These are phyloP conservation scores for Cylindrotheca fusiformis DNA, from an alignment of 108 stramenopile genomes.

Conservation along the genomic window DNA sequence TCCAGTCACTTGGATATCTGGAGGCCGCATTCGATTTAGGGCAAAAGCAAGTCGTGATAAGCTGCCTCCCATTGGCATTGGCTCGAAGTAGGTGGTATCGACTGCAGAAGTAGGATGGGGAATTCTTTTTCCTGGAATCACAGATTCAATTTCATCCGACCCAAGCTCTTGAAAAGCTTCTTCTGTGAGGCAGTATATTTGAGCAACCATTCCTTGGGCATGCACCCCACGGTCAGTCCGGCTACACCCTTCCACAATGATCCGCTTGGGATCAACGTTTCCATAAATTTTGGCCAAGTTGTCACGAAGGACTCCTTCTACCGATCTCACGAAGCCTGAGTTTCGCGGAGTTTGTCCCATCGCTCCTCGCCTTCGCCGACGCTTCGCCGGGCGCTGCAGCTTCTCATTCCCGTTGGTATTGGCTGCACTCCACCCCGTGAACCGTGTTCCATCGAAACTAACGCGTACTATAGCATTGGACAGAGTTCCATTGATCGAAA, in stretches of 20 bases:
- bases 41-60: conserved; percentile 55
- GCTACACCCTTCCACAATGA: conserved; percentile 76
- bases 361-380: background rate
- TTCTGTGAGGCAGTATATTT: conserved; percentile 57
- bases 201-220: conserved; percentile 62
- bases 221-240: conserved; percentile 86
- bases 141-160: background rate
- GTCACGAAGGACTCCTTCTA: conserved; percentile 29
- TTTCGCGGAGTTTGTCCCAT: background rate
- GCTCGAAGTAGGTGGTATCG: conserved; percentile 56
- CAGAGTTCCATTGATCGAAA: too few relatives aligned
- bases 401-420: conserved; percentile 16
- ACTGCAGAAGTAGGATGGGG: conserved; percentile 52
- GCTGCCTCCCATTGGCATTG: conserved; percentile 59
- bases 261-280: conserved; percentile 51
- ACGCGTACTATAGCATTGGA: conserved; percentile 65
- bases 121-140: conserved; percentile 44
- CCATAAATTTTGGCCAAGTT: conserved; percentile 79
- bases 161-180: background rate
- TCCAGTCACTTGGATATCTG: conserved; percentile 57
- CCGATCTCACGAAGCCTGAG: conserved; percentile 37
- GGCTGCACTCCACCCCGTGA: conserved; percentile 73
- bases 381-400: background rate
- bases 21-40: conserved; percentile 77
- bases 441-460: conserved; percentile 71